phyloP scores from a whole-genome alignment of 805 yeast genomes.

The Scheffersomyces spartinae region DNA sequence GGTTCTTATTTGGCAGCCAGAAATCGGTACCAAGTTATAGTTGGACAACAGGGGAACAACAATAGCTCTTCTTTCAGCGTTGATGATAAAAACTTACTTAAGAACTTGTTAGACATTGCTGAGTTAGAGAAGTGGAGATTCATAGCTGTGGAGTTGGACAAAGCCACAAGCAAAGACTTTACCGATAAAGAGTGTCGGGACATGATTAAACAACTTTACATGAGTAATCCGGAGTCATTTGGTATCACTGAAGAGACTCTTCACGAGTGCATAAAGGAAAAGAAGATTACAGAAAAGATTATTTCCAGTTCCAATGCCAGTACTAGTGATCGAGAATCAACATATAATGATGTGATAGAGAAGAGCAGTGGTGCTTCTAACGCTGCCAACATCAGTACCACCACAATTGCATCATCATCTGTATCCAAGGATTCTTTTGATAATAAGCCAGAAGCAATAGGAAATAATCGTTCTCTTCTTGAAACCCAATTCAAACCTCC shows the following conservation, averaged over 20 bases:
- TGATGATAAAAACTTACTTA: slow-evolving; percentile 41
- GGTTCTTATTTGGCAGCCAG: slow-evolving; percentile 64
- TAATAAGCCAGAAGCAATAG: too few species aligned
- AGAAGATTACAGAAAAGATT: slow-evolving; percentile 23
- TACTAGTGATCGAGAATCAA: slow-evolving; percentile 1
- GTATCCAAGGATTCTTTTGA: too few species aligned
- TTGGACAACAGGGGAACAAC: slow-evolving; percentile 71
- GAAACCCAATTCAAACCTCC: too few species aligned
- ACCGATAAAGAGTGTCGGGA: slow-evolving; percentile 45
- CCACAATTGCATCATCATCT: too few species aligned
- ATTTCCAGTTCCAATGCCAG: too few species aligned
- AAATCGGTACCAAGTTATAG: slow-evolving; percentile 67
- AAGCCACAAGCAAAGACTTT: slow-evolving; percentile 39
- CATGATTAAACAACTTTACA: slow-evolving; percentile 39
- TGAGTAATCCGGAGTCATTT: slow-evolving; percentile 43
- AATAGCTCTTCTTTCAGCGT: slow-evolving; percentile 53
- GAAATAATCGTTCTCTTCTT: too few species aligned
- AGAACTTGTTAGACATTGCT: slow-evolving; percentile 49
- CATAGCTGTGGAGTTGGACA: slow-evolving; percentile 50
- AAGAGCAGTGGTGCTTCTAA: too few species aligned
- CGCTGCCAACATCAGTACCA: too few species aligned
- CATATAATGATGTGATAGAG: slow-evolving; percentile 7
- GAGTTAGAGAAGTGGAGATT: slow-evolving; percentile 61
- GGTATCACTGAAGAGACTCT: slow-evolving; percentile 41
- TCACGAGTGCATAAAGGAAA: slow-evolving; percentile 25